Evolutionary conservation across 345 rosid species (phyloP).

Genomic region (Cochlearia excelsa): DNA sequence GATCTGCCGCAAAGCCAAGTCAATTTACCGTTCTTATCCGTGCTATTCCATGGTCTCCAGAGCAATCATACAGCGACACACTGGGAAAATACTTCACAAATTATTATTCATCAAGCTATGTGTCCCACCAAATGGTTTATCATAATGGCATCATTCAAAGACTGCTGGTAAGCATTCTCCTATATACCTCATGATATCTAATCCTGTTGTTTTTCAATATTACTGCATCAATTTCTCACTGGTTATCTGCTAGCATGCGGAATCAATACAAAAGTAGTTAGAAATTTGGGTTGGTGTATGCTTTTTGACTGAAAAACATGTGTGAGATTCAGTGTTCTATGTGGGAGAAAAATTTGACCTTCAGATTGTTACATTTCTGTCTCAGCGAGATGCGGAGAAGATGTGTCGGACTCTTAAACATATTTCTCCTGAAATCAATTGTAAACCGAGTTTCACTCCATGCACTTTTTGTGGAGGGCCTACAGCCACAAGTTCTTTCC

Average conservation of each 20-base stretch:
- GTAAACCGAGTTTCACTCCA: slow-evolving; percentile 39
- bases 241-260: no score
- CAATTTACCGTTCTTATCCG: slow-evolving; percentile 87
- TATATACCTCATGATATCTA: not conserved
- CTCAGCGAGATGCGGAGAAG: slow-evolving; percentile 70
- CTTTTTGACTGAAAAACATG: no score
- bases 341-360: not conserved
- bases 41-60: slow-evolving; percentile 65
- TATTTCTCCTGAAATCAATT: slow-evolving; percentile 41
- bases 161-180: slow-evolving; percentile 56
- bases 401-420: slow-evolving; percentile 48
- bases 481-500: slow-evolving; percentile 51
- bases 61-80: slow-evolving; percentile 62
- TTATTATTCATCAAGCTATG: slow-evolving; percentile 70
- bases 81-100: slow-evolving; percentile 59
- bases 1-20: slow-evolving; percentile 60
- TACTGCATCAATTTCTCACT: no score
- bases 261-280: no score
- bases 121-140: slow-evolving; percentile 87
- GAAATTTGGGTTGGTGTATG: no score
- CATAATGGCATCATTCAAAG: slow-evolving; percentile 55
- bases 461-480: slow-evolving; percentile 52
- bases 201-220: no score
- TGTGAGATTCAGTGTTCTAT: no score
- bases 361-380: slow-evolving; percentile 11